These are phyloP conservation scores for Cyathus striatus DNA, from an alignment of 768 basidiomycete species.

Conservation along the genomic window DNA sequence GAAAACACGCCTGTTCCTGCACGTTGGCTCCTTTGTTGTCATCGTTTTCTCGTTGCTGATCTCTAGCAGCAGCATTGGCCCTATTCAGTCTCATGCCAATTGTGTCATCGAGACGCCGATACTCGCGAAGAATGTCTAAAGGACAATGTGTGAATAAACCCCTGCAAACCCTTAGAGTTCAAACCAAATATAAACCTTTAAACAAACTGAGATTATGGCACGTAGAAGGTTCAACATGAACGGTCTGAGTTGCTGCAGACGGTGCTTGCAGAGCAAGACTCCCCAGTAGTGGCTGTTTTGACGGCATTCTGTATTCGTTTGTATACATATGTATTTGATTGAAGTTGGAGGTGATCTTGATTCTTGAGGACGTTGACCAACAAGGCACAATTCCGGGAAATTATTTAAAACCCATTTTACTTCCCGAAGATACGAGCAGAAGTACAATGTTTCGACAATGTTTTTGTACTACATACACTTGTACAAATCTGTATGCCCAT, in stretches of 20 bases:
- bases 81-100: constrained; percentile 81
- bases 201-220: constrained; percentile 74
- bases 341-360: background rate
- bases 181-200: constrained; percentile 48
- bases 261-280: constrained; percentile 69
- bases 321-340: background rate
- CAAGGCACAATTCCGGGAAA: too few relatives aligned
- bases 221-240: constrained; percentile 70
- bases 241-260: constrained; percentile 48
- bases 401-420: too few relatives aligned
- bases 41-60: constrained; percentile 52
- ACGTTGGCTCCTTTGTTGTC: constrained; percentile 40
- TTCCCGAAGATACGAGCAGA: too few relatives aligned
- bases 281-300: constrained; percentile 48
- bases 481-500: too few relatives aligned
- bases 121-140: constrained; percentile 76
- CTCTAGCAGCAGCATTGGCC: constrained; percentile 69
- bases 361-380: background rate
- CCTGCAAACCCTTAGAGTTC: background rate
- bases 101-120: constrained; percentile 73
- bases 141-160: background rate
- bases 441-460: too few relatives aligned
- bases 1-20: constrained; percentile 71
- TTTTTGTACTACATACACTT: too few relatives aligned
- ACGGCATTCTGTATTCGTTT: constrained; percentile 21